Percentiles rank a stretch among this genome's conserved stretches.
These are phyloP conservation scores for Mortierella sp. DNA, from an alignment of 371 early-diverging fungal species.

Conservation along the genomic window DNA sequence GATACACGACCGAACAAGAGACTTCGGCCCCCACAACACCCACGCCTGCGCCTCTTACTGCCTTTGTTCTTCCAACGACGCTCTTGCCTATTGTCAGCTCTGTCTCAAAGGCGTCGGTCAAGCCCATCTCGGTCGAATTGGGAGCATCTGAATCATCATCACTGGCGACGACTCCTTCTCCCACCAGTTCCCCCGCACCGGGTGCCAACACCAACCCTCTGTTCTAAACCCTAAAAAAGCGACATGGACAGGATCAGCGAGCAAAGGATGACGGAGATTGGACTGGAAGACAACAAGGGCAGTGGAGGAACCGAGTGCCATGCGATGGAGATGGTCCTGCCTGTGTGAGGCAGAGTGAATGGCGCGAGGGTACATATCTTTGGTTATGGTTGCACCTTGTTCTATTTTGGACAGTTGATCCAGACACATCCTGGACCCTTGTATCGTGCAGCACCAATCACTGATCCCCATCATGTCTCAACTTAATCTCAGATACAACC, in stretches of 20 bases:
- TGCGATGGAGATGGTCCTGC: not conserved
- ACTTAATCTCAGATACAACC: not conserved
- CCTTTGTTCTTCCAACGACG: constrained; percentile 24
- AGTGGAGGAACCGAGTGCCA: not conserved
- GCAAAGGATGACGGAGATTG: not conserved
- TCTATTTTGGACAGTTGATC: not conserved
- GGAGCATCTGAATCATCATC: not conserved
- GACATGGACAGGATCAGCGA: not conserved
- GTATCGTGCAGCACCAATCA: not conserved
- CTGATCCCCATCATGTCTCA: not conserved
- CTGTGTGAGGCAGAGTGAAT: not conserved
- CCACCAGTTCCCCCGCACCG: constrained; percentile 26
- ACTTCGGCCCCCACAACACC: constrained; percentile 23
- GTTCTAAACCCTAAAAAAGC: constrained; percentile 13
- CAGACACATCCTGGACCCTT: constrained; percentile 8
- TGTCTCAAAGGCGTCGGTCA: constrained; percentile 25
- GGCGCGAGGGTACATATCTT: not conserved
- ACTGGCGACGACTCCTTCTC: constrained; percentile 7
- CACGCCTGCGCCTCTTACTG: constrained; percentile 21
- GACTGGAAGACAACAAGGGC: not conserved
- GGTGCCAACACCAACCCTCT: constrained; percentile 26
- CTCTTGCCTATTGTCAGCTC: constrained; percentile 33
- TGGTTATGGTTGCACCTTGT: not conserved
- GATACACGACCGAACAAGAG: constrained; percentile 55
- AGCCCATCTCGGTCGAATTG: constrained; percentile 7